Base-by-base conservation (phyloP, 768 basidiomycete genomes). In the Lentinula detonsa region DNA sequence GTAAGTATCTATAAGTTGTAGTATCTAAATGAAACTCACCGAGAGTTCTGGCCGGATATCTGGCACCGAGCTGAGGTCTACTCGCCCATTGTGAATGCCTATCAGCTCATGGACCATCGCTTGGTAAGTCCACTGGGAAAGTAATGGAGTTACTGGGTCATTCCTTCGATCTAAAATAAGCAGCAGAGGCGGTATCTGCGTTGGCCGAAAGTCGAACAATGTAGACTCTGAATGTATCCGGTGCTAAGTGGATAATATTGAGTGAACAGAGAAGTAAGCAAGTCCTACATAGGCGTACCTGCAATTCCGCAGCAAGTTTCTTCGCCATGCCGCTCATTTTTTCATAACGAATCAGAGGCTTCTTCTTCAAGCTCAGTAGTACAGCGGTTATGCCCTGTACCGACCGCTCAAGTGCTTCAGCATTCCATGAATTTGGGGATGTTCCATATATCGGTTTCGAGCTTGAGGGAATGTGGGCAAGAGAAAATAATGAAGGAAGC, bases 41-140 rank as follows among this genome's bases (percentile, higher is more conserved):
- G 87, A 84, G 59, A 98, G 79, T 71, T 99, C 97, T 31, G 91
- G 86, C 53, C 82, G 76, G 48, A 95, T 89, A 65, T 93, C 95
- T 13, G 93, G 93, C 39, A 95, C 93, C 62, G 84, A 75, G 63
- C 83, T 85, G 49, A 96, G 73, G 69, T 93, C 87, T 3, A 98
- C 95, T 61, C 97, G 83, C 18, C 96, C 96, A 69, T 98, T 98
- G 63, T 91, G 87, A 50, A 99, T 97, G 2, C 91, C 90, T 6
- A 98, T 75, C 13, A 97, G 78, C 71, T 98, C 97, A 68, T 99
- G 97, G 0, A 98, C 97, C 95, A 98, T 98, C 1, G 96, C 97
- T 71, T 98, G 96, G 75, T 98, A 98, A 28, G 97, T 98, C 97
- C 97, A 98, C 73, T 98, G 97, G 2, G 93, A 93, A 34, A 98